Evolutionary conservation across 257 asterid species (phyloP).

Genomic region (Solanum okadae): DNA sequence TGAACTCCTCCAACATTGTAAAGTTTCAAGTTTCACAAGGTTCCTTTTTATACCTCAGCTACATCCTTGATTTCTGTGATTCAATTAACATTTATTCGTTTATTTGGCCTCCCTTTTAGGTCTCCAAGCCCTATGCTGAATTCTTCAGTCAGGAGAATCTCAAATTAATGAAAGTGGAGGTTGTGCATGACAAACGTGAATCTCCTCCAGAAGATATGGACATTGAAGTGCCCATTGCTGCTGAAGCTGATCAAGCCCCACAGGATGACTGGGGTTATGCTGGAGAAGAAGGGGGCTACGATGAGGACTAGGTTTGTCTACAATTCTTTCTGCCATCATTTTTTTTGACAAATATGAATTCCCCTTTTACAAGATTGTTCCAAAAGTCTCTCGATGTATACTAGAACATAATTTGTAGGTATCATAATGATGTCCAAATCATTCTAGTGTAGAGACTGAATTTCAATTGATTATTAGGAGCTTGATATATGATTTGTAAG

Average conservation of each 20-base stretch:
- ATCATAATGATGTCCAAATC: background rate
- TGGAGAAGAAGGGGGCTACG: conserved; percentile 44
- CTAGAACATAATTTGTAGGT: background rate
- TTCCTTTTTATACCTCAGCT: background rate
- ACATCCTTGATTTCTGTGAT: background rate
- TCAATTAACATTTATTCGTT: background rate
- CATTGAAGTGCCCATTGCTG: conserved; percentile 9
- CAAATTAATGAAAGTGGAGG: conserved; percentile 28
- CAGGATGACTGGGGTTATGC: conserved; percentile 47
- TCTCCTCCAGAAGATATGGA: conserved; percentile 33
- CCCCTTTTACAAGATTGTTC: background rate
- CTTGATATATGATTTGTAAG: background rate
- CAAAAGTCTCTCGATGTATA: background rate
- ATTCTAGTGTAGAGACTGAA: background rate
- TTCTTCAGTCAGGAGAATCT: conserved; percentile 52
- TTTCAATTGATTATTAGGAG: background rate
- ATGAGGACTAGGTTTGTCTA: conserved; percentile 33
- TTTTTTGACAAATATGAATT: background rate
- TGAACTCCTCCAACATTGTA: background rate
- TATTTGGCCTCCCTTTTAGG: conserved; percentile 22
- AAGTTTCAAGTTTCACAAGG: background rate
- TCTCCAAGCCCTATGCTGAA: conserved; percentile 65
- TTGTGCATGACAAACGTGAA: conserved; percentile 8
- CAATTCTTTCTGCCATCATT: background rate
- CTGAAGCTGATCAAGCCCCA: conserved; percentile 18